A percentile compares a stretch with the other conserved stretches of the same genome.
These are phyloP conservation scores for Pseudozyma sp. DNA, from an alignment of 1,284 basidiomycete species.

Conservation along the genomic window DNA sequence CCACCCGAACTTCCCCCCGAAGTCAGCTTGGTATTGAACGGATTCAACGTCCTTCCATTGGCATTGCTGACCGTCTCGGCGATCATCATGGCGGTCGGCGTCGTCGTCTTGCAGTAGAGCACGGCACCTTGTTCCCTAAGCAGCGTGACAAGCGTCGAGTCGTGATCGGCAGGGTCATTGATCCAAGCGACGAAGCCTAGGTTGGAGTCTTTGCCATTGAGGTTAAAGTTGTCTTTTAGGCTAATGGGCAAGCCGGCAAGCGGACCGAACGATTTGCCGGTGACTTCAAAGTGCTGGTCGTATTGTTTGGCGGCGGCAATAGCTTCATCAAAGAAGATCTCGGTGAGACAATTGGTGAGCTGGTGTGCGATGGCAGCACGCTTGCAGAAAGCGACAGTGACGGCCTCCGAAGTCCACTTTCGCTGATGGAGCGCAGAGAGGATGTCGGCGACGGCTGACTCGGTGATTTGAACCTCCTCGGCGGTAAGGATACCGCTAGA, in stretches of 20 bases:
- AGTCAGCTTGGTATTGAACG: constrained; percentile 35
- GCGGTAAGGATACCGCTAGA: constrained; percentile 32
- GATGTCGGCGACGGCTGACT: constrained; percentile 18
- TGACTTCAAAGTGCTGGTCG: constrained; percentile 18
- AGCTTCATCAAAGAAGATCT: constrained; percentile 47
- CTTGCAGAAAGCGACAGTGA: constrained; percentile 51
- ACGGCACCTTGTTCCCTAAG: constrained; percentile 43
- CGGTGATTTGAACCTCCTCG: constrained; percentile 40
- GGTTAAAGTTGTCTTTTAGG: constrained; percentile 51
- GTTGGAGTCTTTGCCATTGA: constrained; percentile 41
- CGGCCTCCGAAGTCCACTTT: constrained; percentile 33
- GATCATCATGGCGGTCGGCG: constrained; percentile 53
- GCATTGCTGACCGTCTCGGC: constrained; percentile 49
- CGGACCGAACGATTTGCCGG: constrained; percentile 22
- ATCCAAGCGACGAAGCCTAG: constrained; percentile 50
- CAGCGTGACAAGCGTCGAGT: constrained; percentile 43
- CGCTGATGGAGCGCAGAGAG: constrained; percentile 22
- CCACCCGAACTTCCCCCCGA: constrained; percentile 57
- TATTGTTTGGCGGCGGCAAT: constrained; percentile 26
- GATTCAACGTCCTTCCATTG: constrained; percentile 45
- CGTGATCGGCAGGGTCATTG: constrained; percentile 30
- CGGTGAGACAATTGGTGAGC: constrained; percentile 51
- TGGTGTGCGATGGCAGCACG: constrained; percentile 54
- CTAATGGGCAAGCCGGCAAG: constrained; percentile 42
- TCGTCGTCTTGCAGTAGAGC: constrained; percentile 51